phyloP scores from a whole-genome alignment of 2,329 filamentous ascomycete genomes.

The Magnaporthales sp. region DNA sequence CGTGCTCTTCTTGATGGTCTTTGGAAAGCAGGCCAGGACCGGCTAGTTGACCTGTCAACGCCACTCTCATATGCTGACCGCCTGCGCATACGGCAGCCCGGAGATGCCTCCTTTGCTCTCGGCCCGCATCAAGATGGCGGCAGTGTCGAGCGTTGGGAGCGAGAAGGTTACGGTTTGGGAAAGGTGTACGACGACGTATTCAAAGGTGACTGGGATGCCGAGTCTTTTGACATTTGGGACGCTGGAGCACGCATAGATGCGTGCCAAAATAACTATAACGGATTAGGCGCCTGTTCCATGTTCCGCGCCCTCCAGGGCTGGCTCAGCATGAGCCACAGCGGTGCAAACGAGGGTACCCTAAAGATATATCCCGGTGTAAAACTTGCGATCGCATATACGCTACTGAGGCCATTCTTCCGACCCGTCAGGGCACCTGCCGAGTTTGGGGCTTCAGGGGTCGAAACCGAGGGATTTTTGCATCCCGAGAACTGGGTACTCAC shows the following conservation, averaged over 20 bases:
- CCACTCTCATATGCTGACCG: conserved; percentile 64
- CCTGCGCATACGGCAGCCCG: conserved; percentile 62
- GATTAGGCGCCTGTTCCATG: conserved; percentile 73
- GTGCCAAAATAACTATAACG: conserved; percentile 68
- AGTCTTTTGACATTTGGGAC: conserved; percentile 69
- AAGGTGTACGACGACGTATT: conserved; percentile 68
- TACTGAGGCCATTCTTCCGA: conserved; percentile 78
- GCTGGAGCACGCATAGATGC: conserved; percentile 59
- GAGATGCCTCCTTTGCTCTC: conserved; percentile 61
- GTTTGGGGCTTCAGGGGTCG: background rate
- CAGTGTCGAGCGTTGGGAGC: conserved; percentile 68
- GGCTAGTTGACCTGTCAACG: conserved; percentile 20
- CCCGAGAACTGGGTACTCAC: conserved; percentile 26
- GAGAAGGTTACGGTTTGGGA: conserved; percentile 54
- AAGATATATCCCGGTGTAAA: conserved; percentile 72
- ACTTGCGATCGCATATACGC: conserved; percentile 68
- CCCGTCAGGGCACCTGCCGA: conserved; percentile 26
- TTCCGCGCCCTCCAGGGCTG: conserved; percentile 89
- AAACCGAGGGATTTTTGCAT: conserved; percentile 29
- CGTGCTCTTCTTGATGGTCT: conserved; percentile 49
- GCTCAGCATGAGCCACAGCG: conserved; percentile 69
- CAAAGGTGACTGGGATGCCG: conserved; percentile 63
- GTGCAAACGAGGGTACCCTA: conserved; percentile 68
- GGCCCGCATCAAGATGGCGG: conserved; percentile 69
- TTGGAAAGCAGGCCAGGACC: conserved; percentile 35